phyloP scores from a whole-genome alignment of 371 early-diverging fungal species.

The Mucor irregularis region DNA sequence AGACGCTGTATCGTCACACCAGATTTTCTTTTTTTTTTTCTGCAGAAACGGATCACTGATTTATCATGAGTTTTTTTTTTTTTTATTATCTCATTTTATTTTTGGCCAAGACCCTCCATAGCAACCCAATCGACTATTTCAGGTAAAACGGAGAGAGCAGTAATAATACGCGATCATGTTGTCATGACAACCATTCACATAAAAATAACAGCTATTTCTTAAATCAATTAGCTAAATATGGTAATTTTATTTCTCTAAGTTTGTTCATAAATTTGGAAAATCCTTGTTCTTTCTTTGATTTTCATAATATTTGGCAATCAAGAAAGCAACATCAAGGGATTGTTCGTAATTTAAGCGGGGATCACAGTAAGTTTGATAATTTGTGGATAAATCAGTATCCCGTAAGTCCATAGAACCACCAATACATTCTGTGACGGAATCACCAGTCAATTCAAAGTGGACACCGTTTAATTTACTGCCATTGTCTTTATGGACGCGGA shows the following conservation, averaged over 20 bases:
- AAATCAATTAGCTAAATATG: too few relatives aligned
- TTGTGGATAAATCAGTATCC: slow-evolving; percentile 76
- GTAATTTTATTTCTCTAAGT: slow-evolving; percentile 1
- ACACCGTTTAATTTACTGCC: slow-evolving; percentile 87
- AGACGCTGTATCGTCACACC: too few relatives aligned
- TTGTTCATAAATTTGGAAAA: slow-evolving; percentile 36
- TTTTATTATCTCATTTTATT: too few relatives aligned
- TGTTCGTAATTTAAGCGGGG: slow-evolving; percentile 95
- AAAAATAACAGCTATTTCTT: too few relatives aligned
- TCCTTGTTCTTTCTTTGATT: slow-evolving; percentile 54
- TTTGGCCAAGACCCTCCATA: too few relatives aligned
- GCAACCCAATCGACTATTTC: too few relatives aligned
- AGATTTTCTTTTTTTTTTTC: too few relatives aligned
- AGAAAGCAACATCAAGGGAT: slow-evolving; percentile 92
- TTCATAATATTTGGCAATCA: slow-evolving; percentile 86
- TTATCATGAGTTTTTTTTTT: too few relatives aligned
- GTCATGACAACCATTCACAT: too few relatives aligned
- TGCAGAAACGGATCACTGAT: too few relatives aligned
- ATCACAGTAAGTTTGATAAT: slow-evolving; percentile 96
- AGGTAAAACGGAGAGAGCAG: too few relatives aligned
- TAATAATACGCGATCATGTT: too few relatives aligned
- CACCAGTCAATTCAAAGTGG: slow-evolving; percentile 97
- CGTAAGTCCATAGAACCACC: slow-evolving; percentile 94
- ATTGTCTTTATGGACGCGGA: slow-evolving; percentile 78
- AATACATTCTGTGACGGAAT: slow-evolving; percentile 90